Base-by-base conservation (phyloP, 805 yeast species). In the Blastobotrys robertii region DNA sequence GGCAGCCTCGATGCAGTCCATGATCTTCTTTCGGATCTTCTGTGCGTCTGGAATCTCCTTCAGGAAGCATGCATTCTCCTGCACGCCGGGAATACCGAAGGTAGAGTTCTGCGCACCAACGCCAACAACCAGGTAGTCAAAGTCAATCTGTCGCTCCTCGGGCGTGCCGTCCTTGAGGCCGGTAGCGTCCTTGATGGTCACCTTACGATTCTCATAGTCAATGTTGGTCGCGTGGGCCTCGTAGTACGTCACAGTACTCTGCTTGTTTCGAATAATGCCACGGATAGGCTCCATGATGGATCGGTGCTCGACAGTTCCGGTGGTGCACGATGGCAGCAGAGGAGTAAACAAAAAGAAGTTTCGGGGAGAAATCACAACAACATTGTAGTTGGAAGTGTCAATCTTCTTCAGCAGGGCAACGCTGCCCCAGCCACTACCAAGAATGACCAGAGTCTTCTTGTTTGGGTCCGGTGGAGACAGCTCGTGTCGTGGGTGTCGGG, bases 21-120 rank as follows among this genome's bases (percentile, higher is more conserved):
- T 84, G 50, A 88, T 72, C 53, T 82, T 78, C 59, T 73, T 73
- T 66, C 96, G 77, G 58, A 90, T 83, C 60, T 80, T 77, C 58
- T 81, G 80, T 37, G 96, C 83, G 67, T 88, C 96, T 53, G 81
- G 74, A 49, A 87, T 79, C 67, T 90, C 97, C 69, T 88, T 88
- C 63, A 88, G 71, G 72, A 82, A 88, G 41, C 84, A 76, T 14
- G 95, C 92, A 63, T 85, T 69, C 65, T 88, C 94, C 49, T 56
- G 55, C 47, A 88, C 95, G 64, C 97, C 97, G 39, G 95, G 94
- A 51, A 84, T 88, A 58, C 95, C 95, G 56, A 87, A 90, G 39
- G 96, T 88, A 49, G 90, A 83, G 54, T 92, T 92, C 63, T 83
- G 84, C 43, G 97, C 95, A 63, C 97, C 97, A 45, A 90, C 95